Evolutionary conservation across 495 filamentous ascomycete species (phyloP).

Genomic region (Talaromyces liani): DNA sequence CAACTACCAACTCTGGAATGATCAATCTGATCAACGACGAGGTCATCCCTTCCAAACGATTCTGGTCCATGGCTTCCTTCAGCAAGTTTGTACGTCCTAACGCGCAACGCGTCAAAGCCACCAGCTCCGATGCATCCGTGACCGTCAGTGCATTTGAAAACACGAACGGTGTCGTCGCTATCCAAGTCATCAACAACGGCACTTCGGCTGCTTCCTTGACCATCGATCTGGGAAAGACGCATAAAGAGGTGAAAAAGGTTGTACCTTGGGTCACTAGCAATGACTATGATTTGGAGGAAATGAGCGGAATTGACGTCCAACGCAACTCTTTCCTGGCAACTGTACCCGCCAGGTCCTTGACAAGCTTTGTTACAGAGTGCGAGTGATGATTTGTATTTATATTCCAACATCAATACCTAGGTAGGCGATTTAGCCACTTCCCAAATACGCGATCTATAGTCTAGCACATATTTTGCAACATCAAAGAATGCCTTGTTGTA

Average conservation of each 20-base stretch:
- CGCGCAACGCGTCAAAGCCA: conserved; percentile 32
- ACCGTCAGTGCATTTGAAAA: conserved; percentile 41
- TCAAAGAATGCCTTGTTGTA: too few species aligned
- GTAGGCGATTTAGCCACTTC: too few species aligned
- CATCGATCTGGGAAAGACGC: background rate
- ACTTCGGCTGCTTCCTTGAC: conserved; percentile 8
- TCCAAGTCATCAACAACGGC: conserved; percentile 39
- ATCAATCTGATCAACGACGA: conserved; percentile 25
- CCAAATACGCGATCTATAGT: too few species aligned
- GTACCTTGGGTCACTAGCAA: conserved; percentile 15
- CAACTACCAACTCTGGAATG: conserved; percentile 7
- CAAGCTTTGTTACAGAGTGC: conserved; percentile 5
- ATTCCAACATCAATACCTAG: background rate
- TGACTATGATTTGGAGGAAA: conserved; percentile 12
- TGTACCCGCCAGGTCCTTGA: conserved; percentile 13
- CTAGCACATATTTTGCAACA: too few species aligned
- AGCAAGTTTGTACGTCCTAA: conserved; percentile 39
- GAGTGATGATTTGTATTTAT: background rate
- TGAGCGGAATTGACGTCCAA: background rate
- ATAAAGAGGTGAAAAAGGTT: background rate
- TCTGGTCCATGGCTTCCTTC: conserved; percentile 47
- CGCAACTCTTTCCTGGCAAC: conserved; percentile 6
- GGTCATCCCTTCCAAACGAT: conserved; percentile 29
- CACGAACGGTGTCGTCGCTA: conserved; percentile 33
- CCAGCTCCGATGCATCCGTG: conserved; percentile 21